Conservation (phyloP, 441 rosid genomes). For the Sinapis alba region DNA sequence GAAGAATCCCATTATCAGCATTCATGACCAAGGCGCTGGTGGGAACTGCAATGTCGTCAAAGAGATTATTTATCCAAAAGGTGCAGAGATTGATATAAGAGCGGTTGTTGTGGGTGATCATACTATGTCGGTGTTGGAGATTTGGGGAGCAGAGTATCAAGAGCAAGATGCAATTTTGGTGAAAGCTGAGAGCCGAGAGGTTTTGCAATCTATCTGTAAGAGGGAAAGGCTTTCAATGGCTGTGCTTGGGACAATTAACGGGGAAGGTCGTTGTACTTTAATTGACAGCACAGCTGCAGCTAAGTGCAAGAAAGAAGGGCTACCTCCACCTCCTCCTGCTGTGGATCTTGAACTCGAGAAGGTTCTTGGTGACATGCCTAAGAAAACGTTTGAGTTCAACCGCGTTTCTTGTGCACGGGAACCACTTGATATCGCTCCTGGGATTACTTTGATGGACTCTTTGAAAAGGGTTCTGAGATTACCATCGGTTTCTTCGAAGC, state of each 20-base stretch:
- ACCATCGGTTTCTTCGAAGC: conserved; percentile 84
- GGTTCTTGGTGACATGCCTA: conserved; percentile 98
- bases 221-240: conserved; percentile 98
- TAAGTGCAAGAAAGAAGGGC: conserved; percentile 56
- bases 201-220: conserved; percentile 78
- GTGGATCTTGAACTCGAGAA: conserved; percentile 94
- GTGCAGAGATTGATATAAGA: conserved; percentile 86
- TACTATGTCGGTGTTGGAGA: conserved; percentile 95
- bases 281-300: conserved; percentile 68
- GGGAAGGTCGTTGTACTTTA: conserved; percentile 75
- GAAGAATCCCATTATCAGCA: conserved; percentile 87
- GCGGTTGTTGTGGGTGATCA: conserved; percentile 91
- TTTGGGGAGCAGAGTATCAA: conserved; percentile 99
- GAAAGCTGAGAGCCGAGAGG: conserved; percentile 72
- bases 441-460: conserved; percentile 76
- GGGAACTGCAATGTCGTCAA: conserved; percentile 97
- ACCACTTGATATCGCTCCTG: conserved; percentile 91
- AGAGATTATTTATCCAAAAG: conserved; percentile 92
- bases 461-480: conserved; percentile 86
- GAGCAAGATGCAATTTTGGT: conserved; percentile 98
- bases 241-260: conserved; percentile 79
- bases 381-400: conserved; percentile 77
- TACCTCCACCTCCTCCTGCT: conserved; percentile 81
- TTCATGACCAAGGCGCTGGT: conserved; percentile 99
- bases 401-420: conserved; percentile 56